Evolutionary conservation across 1,284 basidiomycete species (phyloP).

Genomic region (Leucoagaricus sp.): DNA sequence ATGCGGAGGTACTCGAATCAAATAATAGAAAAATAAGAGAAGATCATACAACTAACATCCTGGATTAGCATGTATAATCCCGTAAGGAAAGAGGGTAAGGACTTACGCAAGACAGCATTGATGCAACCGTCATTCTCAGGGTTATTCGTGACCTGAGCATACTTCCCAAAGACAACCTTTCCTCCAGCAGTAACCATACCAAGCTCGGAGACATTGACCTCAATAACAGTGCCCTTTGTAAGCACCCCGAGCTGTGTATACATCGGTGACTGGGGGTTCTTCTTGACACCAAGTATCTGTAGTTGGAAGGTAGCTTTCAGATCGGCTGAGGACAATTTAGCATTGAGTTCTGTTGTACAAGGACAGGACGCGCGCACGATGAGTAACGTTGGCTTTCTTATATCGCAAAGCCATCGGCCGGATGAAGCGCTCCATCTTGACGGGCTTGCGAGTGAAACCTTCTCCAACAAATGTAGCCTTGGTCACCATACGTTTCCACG

Average conservation of each 20-base stretch:
- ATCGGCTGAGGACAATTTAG: constrained; percentile 64
- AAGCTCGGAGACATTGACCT: constrained; percentile 97
- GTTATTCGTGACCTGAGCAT: constrained; percentile 96
- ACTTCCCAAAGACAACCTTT: constrained; percentile 91
- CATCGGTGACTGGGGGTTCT: constrained; percentile 99
- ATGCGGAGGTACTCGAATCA: background rate
- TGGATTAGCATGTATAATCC: constrained; percentile 12
- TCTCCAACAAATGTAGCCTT: constrained; percentile 99
- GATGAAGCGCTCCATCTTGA: constrained; percentile 99
- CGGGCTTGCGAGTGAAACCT: constrained; percentile 97
- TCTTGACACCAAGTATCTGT: constrained; percentile 98
- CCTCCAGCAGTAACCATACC: constrained; percentile 99
- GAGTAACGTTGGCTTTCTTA: constrained; percentile 99
- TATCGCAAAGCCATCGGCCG: constrained; percentile 96
- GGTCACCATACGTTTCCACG: constrained; percentile 99
- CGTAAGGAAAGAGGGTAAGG: background rate
- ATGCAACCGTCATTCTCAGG: constrained; percentile 97
- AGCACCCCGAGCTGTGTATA: constrained; percentile 95
- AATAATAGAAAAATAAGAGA: constrained; percentile 1
- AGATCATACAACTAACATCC: constrained; percentile 38
- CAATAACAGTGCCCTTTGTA: constrained; percentile 98
- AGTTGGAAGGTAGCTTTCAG: constrained; percentile 99
- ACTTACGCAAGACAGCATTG: constrained; percentile 87
- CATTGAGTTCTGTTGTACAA: background rate
- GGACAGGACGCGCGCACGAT: constrained; percentile 65